Conservation (phyloP, 768 basidiomycete genomes). For the Trametes sanguinea region DNA sequence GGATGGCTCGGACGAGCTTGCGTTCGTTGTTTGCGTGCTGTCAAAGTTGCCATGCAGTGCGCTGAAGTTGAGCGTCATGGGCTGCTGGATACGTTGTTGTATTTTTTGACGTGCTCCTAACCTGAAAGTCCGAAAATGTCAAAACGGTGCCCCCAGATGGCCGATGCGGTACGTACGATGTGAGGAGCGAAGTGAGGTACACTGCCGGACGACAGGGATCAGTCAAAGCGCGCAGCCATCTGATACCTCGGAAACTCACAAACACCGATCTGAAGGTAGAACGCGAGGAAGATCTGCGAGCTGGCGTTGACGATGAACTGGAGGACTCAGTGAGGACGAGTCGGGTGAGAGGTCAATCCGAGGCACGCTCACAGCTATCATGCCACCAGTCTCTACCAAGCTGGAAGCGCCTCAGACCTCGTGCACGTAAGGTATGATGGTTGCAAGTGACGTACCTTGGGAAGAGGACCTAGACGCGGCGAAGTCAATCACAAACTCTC, state of each 20-base stretch:
- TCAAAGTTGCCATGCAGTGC: background rate
- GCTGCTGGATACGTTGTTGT: constrained; percentile 2
- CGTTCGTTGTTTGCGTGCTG: background rate
- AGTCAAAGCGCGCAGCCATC: background rate
- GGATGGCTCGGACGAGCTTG: background rate
- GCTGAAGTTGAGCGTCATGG: constrained; percentile 11
- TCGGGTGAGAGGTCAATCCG: background rate
- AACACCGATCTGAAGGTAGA: constrained; percentile 3
- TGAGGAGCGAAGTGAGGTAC: constrained; percentile 11
- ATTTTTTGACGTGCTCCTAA: background rate
- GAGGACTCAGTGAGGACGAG: background rate
- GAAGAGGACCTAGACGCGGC: background rate
- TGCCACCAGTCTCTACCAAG: constrained; percentile 5
- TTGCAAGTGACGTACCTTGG: background rate
- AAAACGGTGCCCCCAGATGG: too few species aligned
- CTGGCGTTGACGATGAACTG: constrained; percentile 1
- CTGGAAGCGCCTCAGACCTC: background rate
- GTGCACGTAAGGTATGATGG: background rate
- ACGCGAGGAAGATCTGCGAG: constrained; percentile 7
- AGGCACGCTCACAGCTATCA: constrained; percentile 6
- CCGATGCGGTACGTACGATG: background rate
- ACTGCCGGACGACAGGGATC: background rate
- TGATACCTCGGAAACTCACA: background rate
- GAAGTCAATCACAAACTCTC: background rate
- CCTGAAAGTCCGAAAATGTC: background rate